Evolutionary conservation across 441 rosid species (phyloP), one percentile per base, ranked within the genome.

Genomic region (Breynia disticha): DNA sequence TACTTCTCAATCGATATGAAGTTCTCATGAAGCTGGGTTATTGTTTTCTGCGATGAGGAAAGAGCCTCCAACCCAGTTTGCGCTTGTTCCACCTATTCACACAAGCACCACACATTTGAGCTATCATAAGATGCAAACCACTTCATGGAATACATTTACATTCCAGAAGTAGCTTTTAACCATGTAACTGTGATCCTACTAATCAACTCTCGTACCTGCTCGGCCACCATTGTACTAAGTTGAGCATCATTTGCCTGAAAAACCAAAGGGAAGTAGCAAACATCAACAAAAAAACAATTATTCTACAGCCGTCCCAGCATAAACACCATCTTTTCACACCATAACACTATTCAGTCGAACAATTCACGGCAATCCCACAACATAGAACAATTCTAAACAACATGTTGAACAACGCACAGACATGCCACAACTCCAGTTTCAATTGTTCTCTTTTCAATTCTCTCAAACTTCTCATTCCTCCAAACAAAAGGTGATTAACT

Each of bases 181-280:
- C 35, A 7, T 1, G 13, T 28, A 28, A 9, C 35, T 28, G 8
- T 28, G 35, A 28, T 28, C 8, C 11, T 4, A 17, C 20, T 28
- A 38, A 2, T 17, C 21, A 11, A 46, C 22, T n/a, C 18, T 49
- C 18, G 9, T 50, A 86, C 97, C 91, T 89, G 99, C 78, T 89
- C 99, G 19, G 97, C 95, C 44, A 93, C 97, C 97, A 89, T 89
- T 18, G 99, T 87, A 71, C 99, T 93, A 59, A 93, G 99, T 41
- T 93, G 99, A 2, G 97, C 96, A 68, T 93, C 99, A 72, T 93
- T 93, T 39, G 99, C 96, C 97, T 89, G 65, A 45, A 44, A 67
- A 58, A 22, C 2, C 4, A 20, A 16, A 16, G 24, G 24, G 35
- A 16, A 18, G 15, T 11, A 56, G 5, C 14, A 55, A 49, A 48